Evolutionary conservation across 306 rosid genomes (phyloP).

Genomic region (Begonia fuchsioides): DNA sequence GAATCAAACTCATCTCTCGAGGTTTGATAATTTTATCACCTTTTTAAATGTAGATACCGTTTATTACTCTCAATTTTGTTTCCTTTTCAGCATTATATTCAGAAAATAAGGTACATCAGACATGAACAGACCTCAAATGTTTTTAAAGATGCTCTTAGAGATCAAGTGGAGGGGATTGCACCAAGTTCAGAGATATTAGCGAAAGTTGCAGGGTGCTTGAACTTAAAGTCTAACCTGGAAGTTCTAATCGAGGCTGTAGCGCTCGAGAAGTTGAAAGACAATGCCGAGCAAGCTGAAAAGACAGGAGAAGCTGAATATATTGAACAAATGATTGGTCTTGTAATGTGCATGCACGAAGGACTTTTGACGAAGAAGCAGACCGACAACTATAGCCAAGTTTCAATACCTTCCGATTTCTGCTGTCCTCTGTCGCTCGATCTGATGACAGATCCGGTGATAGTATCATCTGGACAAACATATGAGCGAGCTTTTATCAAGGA

Average conservation of each 20-base stretch:
- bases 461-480: slow-evolving; percentile 97
- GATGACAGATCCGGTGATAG: slow-evolving; percentile 98
- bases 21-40: slow-evolving; percentile 19
- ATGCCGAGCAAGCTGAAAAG: slow-evolving; percentile 85
- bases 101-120: slow-evolving; percentile 65
- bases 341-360: slow-evolving; percentile 64
- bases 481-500: slow-evolving; percentile 79
- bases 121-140: slow-evolving; percentile 40
- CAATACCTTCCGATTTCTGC: slow-evolving; percentile 90
- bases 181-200: slow-evolving; percentile 56
- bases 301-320: slow-evolving; percentile 68
- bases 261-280: slow-evolving; percentile 90
- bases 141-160: slow-evolving; percentile 51
- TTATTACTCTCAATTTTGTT: neutral
- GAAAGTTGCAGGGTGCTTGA: slow-evolving; percentile 59
- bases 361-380: slow-evolving; percentile 59
- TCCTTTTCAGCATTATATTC: no score
- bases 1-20: slow-evolving; percentile 59
- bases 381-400: slow-evolving; percentile 58
- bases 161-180: slow-evolving; percentile 52
- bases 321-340: slow-evolving; percentile 62
- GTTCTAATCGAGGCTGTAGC: slow-evolving; percentile 95
- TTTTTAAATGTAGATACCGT: no score
- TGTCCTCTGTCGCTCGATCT: slow-evolving; percentile 96
- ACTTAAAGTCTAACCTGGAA: slow-evolving; percentile 67